A percentile compares a stretch with the other conserved stretches of the same genome.
These are phyloP conservation scores for Leccinum broughii DNA, from an alignment of 768 basidiomycete species.

Conservation along the genomic window DNA sequence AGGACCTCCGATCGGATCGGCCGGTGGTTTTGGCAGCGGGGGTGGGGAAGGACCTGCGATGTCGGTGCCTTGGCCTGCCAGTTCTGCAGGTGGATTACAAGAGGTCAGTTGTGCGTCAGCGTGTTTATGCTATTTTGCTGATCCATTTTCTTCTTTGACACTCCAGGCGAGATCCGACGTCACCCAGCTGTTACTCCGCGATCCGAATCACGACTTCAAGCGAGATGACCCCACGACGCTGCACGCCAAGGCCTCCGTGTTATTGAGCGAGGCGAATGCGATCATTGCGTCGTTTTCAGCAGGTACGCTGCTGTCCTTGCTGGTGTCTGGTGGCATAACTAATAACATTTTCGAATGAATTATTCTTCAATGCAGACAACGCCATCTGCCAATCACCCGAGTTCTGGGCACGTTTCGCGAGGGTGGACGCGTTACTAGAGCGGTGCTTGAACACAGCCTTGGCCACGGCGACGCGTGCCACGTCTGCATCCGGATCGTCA, in stretches of 20 bases:
- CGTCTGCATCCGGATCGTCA: not conserved
- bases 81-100: conserved; percentile 2
- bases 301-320: conserved; percentile 23
- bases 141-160: not conserved
- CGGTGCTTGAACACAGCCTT: conserved; percentile 19
- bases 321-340: not conserved
- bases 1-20: conserved; percentile 25
- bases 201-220: conserved; percentile 13
- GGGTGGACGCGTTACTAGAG: conserved; percentile 48
- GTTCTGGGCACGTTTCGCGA: conserved; percentile 45
- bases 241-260: conserved; percentile 32
- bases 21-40: conserved; percentile 24
- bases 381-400: conserved; percentile 42
- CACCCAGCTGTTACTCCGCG: conserved; percentile 17
- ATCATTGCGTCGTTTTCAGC: conserved; percentile 29
- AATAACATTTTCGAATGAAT: not conserved
- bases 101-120: conserved; percentile 9
- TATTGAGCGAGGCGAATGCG: conserved; percentile 36
- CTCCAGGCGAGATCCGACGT: conserved; percentile 11
- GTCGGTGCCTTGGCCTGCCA: conserved; percentile 44
- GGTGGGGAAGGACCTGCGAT: conserved; percentile 20
- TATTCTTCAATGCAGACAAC: conserved; percentile 35
- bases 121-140: not conserved
- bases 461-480: not conserved
- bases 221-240: conserved; percentile 5